phyloP scores from a whole-genome alignment of 176 grass and related monocot species.

The Miscanthus lutarioriparius region DNA sequence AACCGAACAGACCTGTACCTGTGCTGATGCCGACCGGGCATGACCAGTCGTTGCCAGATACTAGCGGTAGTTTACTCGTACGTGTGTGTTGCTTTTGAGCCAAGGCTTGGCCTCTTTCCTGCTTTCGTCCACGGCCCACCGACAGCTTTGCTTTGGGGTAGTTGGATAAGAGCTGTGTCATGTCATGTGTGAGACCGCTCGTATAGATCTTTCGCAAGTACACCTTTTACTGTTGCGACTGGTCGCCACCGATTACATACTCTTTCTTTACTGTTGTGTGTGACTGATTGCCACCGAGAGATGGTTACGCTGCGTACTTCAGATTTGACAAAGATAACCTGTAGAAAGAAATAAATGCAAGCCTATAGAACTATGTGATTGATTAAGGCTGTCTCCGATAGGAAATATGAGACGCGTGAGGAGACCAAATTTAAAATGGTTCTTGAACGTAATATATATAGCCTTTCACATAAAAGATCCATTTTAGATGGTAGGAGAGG shows the following conservation, averaged over 20 bases:
- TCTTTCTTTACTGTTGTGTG: background rate
- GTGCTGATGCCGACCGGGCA: background rate
- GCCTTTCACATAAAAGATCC: too few species aligned
- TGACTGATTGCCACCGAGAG: background rate
- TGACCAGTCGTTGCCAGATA: background rate
- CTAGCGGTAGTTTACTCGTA: background rate
- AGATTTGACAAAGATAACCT: background rate
- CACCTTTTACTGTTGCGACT: background rate
- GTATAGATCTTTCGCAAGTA: background rate
- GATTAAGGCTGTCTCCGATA: too few species aligned
- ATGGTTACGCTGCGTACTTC: background rate
- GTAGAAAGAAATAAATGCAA: background rate
- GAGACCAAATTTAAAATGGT: too few species aligned
- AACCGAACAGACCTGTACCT: too few species aligned
- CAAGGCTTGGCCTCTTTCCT: background rate
- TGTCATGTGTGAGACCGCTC: background rate
- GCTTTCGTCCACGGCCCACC: constrained; percentile 29
- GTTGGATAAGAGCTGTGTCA: background rate
- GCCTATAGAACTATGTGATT: background rate
- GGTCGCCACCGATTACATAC: background rate
- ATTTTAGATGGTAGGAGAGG: too few species aligned
- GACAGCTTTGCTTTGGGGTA: background rate
- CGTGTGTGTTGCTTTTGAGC: constrained; percentile 32
- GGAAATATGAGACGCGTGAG: too few species aligned
- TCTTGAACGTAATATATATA: too few species aligned